These are phyloP conservation scores for Fraxinus anomala DNA, from an alignment of 257 asterid genomes.

Conservation along the genomic window DNA sequence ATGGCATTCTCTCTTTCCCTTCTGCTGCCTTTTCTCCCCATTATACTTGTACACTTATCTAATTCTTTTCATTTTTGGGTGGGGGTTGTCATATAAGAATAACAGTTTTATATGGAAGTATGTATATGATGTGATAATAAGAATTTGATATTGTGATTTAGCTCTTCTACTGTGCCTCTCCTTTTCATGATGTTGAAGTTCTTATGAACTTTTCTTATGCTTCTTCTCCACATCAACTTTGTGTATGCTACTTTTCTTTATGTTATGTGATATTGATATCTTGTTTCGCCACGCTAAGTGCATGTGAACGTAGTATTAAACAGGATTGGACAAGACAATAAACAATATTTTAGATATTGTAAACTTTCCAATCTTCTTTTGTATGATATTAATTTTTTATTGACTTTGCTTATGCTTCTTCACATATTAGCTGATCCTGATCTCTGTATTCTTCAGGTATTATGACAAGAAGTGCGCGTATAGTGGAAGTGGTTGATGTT, in stretches of 20 bases:
- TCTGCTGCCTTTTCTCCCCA: background rate
- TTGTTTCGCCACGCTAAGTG: background rate
- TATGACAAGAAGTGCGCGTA: background rate
- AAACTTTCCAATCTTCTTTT: background rate
- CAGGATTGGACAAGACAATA: background rate
- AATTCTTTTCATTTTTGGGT: background rate
- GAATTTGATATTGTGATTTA: background rate
- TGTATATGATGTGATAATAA: background rate
- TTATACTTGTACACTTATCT: background rate
- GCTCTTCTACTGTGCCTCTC: background rate
- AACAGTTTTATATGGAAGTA: background rate
- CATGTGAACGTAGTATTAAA: background rate
- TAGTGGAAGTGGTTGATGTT: conserved; percentile 5
- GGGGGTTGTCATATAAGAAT: background rate
- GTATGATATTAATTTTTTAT: background rate
- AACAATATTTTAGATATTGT: background rate
- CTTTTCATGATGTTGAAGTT: background rate
- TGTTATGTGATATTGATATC: no score
- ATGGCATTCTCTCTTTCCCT: background rate
- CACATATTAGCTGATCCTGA: background rate
- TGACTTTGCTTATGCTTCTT: background rate
- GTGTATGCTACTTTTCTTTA: no score
- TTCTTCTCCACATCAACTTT: background rate
- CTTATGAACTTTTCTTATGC: background rate
- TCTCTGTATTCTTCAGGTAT: background rate